phyloP scores from a whole-genome alignment of 169 alveolate species.

The Plasmodium sp. region DNA sequence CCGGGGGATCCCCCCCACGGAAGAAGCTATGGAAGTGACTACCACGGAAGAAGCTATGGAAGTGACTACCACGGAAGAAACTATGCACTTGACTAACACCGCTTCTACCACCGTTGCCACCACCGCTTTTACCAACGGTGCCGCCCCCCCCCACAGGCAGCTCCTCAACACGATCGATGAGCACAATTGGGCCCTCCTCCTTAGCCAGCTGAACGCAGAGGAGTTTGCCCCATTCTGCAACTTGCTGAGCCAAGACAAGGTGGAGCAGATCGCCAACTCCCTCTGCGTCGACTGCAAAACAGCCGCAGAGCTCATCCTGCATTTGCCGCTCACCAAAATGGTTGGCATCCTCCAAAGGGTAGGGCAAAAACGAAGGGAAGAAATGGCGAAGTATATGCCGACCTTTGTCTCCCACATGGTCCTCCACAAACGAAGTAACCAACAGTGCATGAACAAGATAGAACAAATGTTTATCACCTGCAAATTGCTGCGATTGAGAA shows the following conservation, averaged over 20 bases:
- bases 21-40: not conserved
- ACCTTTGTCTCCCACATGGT: not conserved
- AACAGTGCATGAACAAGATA: slow-evolving; percentile 6
- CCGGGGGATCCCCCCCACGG: not conserved
- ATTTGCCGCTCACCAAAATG: slow-evolving; percentile 33
- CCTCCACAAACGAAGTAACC: not conserved
- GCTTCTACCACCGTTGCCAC: not conserved
- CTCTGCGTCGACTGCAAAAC: not conserved
- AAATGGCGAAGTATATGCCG: slow-evolving; percentile 20
- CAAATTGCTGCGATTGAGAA: slow-evolving; percentile 12
- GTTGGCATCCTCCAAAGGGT: slow-evolving; percentile 3
- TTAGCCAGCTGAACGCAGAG: slow-evolving; percentile 10
- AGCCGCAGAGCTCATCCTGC: slow-evolving; percentile 4
- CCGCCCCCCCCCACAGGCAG: not conserved
- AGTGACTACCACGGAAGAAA: not conserved
- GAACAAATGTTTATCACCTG: slow-evolving; percentile 52
- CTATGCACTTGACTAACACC: too few species aligned
- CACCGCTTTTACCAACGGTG: not conserved
- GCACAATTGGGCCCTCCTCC: slow-evolving; percentile 6
- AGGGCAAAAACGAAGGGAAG: not conserved
- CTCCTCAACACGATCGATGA: slow-evolving; percentile 18
- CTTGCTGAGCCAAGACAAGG: not conserved
- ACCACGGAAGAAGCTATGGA: not conserved
- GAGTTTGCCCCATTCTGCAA: slow-evolving; percentile 30
- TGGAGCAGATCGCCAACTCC: slow-evolving; percentile 6